Percentiles rank a stretch among this genome's conserved stretches.
Evolutionary conservation across 225 moss, liverwort and hornwort species (phyloP).

Genomic region (Neckera pumila): DNA sequence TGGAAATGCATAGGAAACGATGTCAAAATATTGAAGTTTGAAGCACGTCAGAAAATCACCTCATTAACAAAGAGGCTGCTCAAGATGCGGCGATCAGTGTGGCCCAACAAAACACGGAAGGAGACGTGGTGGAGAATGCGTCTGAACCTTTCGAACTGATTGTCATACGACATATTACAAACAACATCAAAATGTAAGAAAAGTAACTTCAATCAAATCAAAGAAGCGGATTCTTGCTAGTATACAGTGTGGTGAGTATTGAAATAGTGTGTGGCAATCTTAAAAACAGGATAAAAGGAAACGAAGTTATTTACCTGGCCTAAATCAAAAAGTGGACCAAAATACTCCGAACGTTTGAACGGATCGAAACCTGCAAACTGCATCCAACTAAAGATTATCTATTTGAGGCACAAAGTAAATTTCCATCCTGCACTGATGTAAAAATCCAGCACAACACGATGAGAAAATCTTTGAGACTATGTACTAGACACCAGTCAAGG

Average conservation of each 20-base stretch:
- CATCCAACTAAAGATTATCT: slow-evolving; percentile 5
- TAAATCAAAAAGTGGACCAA: slow-evolving; percentile 90
- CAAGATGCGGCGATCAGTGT: slow-evolving; percentile 67
- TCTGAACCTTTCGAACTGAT: slow-evolving; percentile 93
- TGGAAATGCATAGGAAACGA: background rate
- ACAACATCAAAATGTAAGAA: background rate
- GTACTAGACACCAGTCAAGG: background rate
- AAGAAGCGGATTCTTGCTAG: background rate
- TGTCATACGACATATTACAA: background rate
- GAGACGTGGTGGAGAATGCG: slow-evolving; percentile 98
- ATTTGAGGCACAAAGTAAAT: background rate
- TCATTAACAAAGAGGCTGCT: slow-evolving; percentile 87
- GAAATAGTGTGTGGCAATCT: background rate
- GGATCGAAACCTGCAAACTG: slow-evolving; percentile 99
- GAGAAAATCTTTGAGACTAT: background rate
- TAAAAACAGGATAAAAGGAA: background rate
- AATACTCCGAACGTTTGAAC: slow-evolving; percentile 85
- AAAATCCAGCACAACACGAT: background rate
- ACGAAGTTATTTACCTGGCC: slow-evolving; percentile 58
- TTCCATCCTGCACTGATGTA: background rate
- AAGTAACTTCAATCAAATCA: background rate
- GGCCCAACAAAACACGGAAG: slow-evolving; percentile 74
- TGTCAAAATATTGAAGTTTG: background rate
- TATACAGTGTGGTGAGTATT: background rate
- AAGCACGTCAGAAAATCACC: slow-evolving; percentile 19